These are phyloP conservation scores for Pleurotus tuoliensis DNA, from an alignment of 768 basidiomycete species.

Conservation along the genomic window DNA sequence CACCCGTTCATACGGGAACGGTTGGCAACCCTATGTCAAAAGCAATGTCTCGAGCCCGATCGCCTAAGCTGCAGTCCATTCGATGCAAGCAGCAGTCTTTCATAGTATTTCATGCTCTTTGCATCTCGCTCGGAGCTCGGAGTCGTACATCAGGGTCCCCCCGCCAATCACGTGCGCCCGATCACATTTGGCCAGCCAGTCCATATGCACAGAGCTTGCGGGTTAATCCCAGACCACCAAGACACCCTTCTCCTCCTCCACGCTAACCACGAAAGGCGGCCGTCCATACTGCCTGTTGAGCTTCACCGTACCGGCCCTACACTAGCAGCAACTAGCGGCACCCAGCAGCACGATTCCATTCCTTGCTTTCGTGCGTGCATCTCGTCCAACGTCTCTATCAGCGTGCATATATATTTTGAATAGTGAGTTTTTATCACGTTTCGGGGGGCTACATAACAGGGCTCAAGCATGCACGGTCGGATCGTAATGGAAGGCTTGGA, in stretches of 20 bases:
- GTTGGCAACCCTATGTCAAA: no score
- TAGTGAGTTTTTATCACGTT: slow-evolving; percentile 1
- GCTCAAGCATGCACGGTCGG: neutral
- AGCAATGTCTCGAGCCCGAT: no score
- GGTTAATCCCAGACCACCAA: neutral
- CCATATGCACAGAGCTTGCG: no score
- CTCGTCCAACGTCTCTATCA: neutral
- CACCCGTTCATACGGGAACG: no score
- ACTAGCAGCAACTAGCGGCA: neutral
- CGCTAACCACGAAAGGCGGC: neutral
- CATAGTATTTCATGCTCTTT: no score
- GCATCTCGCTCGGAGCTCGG: no score
- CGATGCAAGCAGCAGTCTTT: no score
- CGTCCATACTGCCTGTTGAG: neutral
- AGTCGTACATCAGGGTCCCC: no score
- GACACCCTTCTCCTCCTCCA: neutral
- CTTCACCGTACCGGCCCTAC: neutral
- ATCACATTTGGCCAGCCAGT: no score
- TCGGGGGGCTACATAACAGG: neutral
- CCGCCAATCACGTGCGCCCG: no score
- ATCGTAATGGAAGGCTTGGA: neutral
- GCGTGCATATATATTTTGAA: neutral
- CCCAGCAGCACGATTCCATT: neutral
- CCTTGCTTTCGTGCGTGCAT: neutral
- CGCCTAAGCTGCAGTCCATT: no score